These are phyloP conservation scores for Sporobolomyces pararoseus DNA, from an alignment of 768 basidiomycete species.

Conservation along the genomic window DNA sequence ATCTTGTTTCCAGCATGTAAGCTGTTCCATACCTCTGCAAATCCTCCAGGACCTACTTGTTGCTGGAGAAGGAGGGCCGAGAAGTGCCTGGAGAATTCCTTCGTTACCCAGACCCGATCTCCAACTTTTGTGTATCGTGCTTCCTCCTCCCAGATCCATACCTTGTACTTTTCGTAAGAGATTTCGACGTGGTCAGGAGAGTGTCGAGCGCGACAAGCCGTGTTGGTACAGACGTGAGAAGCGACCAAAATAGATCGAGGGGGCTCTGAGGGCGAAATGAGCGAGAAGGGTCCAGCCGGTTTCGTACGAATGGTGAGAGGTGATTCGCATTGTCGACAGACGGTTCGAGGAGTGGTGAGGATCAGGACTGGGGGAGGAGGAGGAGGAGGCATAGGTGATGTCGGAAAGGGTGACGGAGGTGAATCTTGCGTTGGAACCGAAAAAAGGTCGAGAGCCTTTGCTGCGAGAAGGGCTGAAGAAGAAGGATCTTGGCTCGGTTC, in stretches of 20 bases:
- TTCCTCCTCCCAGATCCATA: conserved; percentile 20
- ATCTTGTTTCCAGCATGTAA: neutral
- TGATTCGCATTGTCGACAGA: conserved; percentile 13
- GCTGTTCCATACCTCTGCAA: conserved; percentile 3
- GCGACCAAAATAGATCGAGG: conserved; percentile 9
- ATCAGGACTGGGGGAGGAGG: neutral
- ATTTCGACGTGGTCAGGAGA: conserved; percentile 31
- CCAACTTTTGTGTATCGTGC: conserved; percentile 17
- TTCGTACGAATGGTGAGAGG: neutral
- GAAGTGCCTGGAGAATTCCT: neutral
- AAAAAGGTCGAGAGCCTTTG: conserved; percentile 17
- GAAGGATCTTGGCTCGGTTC: conserved; percentile 1
- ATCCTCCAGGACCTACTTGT: conserved; percentile 6
- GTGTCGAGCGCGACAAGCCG: neutral
- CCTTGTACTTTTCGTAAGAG: accelerated
- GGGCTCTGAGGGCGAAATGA: neutral
- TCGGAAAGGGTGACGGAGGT: neutral
- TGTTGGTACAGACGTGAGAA: conserved; percentile 8
- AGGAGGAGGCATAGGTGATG: no score
- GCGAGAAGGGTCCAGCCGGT: neutral
- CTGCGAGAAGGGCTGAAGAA: conserved; percentile 4
- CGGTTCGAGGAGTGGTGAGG: conserved; percentile 15
- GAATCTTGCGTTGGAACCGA: neutral
- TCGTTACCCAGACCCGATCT: conserved; percentile 4
- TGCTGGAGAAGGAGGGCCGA: neutral